Conservation (phyloP, 75 land plant genomes). For the Sequoiadendron giganteum region DNA sequence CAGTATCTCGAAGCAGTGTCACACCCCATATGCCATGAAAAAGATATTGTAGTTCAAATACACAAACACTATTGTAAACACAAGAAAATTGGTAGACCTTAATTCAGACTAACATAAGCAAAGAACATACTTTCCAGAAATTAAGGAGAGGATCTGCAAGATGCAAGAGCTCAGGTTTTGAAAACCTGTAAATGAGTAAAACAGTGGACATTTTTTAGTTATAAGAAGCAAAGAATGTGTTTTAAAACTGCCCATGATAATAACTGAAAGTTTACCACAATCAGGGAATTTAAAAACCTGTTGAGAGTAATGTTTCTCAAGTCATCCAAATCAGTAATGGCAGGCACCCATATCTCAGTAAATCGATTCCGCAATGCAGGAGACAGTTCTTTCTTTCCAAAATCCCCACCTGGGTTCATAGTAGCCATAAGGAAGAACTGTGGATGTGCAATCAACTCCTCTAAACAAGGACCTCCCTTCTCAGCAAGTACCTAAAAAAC, state of each 20-base stretch:
- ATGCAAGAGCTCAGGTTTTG: conserved; percentile 30
- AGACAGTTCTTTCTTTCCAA: conserved; percentile 97
- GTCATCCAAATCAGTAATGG: conserved; percentile 65
- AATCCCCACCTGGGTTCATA: conserved; percentile 99
- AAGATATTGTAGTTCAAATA: not conserved
- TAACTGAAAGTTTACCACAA: not conserved
- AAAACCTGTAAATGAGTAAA: conserved; percentile 40
- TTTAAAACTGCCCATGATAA: not conserved
- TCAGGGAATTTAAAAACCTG: conserved; percentile 37
- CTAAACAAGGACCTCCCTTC: conserved; percentile 83
- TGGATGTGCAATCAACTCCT: conserved; percentile 68
- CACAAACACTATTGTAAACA: not conserved
- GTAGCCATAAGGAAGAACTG: conserved; percentile 88
- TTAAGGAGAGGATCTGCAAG: conserved; percentile 58
- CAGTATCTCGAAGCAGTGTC: conserved; percentile 3
- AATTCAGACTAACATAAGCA: not conserved
- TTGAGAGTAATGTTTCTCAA: conserved; percentile 68
- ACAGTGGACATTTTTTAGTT: not conserved
- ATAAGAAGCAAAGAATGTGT: conserved; percentile 7
- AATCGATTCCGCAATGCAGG: conserved; percentile 96
- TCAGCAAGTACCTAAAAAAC: conserved; percentile 70
- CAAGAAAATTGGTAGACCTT: not conserved
- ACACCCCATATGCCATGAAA: not conserved
- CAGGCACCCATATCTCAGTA: conserved; percentile 97
- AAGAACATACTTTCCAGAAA: conserved; percentile 70